Evolutionary conservation across 106 monocot genomes (phyloP), one percentile per base, ranked within the genome.

Genomic region (Allium sativum): DNA sequence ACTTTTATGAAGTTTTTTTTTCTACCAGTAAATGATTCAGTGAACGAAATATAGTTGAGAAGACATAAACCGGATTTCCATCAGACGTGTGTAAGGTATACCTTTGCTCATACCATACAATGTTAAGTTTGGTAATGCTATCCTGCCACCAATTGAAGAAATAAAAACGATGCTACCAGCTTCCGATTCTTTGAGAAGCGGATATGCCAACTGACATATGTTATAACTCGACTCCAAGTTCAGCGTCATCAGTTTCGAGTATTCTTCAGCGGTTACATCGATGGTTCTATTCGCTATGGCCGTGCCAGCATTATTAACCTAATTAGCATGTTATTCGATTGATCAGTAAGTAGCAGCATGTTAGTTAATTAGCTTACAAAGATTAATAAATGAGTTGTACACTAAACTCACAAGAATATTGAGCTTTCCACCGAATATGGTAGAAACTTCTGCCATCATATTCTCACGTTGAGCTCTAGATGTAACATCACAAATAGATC

Each of bases 331-430:
- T 1, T 22, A 22, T 22, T 22, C 1, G 3, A 31, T 2, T 31
- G 31, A 31, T 31, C 31, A 2, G 1, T 31, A 31, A 31, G 31
- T 1, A 31, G 1, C 5, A 31, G 31, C n/a, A n/a, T n/a, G n/a
- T n/a, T 31, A n/a, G n/a, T 31, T 31, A 31, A 31, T 31, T 0
- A 31, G 31, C 31, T 31, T 31, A 3, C 31, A 31, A 31, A 31
- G 31, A 31, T n/a, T n/a, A n/a, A 31, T 31, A 31, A 31, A 31
- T 3, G 31, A 31, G 31, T 31, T 31, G 31, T 31, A 31, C 31
- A 31, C 5, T 3, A 45, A 1, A 58, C 82, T 79, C 46, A 93
- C 93, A 40, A 93, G 85, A 66, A 93, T 88, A 58, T 88, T 74
- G 74, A 93, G 93, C 71, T 78, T 86, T 10, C 89, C 89, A 3